These are phyloP conservation scores for Ramularia collo-cygni DNA, from an alignment of 2,329 filamentous ascomycete species.

Conservation along the genomic window DNA sequence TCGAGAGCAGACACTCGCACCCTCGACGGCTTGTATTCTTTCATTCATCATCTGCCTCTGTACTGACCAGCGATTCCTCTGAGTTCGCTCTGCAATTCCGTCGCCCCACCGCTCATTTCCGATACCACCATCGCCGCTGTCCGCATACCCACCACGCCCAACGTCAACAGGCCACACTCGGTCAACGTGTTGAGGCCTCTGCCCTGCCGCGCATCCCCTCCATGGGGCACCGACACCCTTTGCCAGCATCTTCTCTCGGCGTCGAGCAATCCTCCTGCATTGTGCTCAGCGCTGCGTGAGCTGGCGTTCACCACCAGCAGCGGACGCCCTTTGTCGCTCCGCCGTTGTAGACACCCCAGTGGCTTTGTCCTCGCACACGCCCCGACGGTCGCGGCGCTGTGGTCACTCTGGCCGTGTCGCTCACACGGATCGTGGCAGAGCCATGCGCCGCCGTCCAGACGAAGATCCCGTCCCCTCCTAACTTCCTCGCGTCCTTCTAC, in stretches of 20 bases:
- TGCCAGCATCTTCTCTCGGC: neutral
- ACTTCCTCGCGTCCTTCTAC: constrained; percentile 21
- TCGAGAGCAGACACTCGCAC: too few relatives aligned
- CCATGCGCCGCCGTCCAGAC: constrained; percentile 31
- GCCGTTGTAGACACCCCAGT: constrained; percentile 2
- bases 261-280: neutral
- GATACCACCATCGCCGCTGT: too few relatives aligned
- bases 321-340: constrained; percentile 10
- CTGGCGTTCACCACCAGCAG: neutral
- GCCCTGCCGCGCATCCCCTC: neutral
- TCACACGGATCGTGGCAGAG: constrained; percentile 21
- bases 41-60: too few relatives aligned
- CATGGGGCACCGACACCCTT: neutral
- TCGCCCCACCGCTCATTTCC: too few relatives aligned
- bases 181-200: too few relatives aligned
- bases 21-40: too few relatives aligned
- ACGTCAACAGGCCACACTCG: too few relatives aligned
- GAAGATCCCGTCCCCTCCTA: constrained; percentile 26
- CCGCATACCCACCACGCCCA: too few relatives aligned
- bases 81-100: too few relatives aligned
- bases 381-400: constrained; percentile 9
- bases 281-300: neutral
- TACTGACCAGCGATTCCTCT: too few relatives aligned
- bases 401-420: constrained; percentile 8
- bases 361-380: constrained; percentile 8